A percentile compares a stretch with the other conserved stretches of the same genome.
Evolutionary conservation across 2,329 filamentous ascomycete genomes (phyloP).

Genomic region (Neoarthrinium moseri): DNA sequence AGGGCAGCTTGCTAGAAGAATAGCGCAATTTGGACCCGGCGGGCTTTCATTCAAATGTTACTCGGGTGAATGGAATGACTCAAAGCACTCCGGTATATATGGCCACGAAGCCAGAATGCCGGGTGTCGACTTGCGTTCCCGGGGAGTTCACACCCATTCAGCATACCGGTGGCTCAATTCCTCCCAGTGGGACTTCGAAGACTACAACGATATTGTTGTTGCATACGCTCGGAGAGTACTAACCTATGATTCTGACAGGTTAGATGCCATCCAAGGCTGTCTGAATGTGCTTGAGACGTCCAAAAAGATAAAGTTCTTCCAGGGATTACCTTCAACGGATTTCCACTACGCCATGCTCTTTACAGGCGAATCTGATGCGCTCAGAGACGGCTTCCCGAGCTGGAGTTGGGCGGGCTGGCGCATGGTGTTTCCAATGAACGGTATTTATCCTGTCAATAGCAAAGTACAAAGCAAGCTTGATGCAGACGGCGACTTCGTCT

Average conservation of each 20-base stretch:
- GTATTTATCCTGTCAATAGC: background rate
- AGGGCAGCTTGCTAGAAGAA: background rate
- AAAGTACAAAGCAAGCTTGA: background rate
- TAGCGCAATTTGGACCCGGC: background rate
- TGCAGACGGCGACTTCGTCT: background rate
- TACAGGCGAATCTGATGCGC: background rate
- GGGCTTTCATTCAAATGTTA: background rate
- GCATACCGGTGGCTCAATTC: background rate
- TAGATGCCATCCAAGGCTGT: background rate
- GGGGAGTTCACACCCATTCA: background rate
- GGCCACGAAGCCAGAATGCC: background rate
- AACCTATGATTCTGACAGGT: background rate
- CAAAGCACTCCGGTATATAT: background rate
- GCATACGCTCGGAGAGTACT: background rate
- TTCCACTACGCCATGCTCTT: background rate
- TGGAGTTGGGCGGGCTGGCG: background rate
- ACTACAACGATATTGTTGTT: background rate
- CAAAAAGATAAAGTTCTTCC: background rate
- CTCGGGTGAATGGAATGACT: background rate
- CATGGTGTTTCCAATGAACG: background rate
- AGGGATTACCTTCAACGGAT: background rate
- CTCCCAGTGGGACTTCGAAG: background rate
- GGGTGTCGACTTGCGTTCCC: background rate
- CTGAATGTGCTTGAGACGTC: background rate
- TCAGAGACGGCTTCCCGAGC: background rate